phyloP scores from a whole-genome alignment of 257 asterid species.

The Solanum clarkiae region DNA sequence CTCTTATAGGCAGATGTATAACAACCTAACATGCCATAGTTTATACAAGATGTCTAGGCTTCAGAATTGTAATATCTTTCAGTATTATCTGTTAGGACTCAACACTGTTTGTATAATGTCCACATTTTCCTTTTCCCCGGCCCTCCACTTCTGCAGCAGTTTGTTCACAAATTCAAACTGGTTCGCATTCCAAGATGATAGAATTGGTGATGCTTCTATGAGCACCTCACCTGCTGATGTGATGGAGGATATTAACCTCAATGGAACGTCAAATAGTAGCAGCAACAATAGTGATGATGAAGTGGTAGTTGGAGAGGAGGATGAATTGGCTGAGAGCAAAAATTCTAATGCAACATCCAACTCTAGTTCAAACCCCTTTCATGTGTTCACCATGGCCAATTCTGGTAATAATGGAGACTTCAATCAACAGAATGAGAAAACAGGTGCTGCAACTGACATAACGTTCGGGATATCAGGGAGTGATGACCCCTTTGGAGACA shows the following conservation, averaged over 20 bases:
- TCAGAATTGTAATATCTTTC: neutral
- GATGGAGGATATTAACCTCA: conserved; percentile 48
- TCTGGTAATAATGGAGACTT: conserved; percentile 11
- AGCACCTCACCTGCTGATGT: conserved; percentile 49
- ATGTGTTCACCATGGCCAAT: conserved; percentile 14
- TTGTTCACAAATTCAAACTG: conserved; percentile 98
- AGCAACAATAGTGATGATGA: conserved; percentile 66
- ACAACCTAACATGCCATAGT: neutral
- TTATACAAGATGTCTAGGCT: neutral
- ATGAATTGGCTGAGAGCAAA: conserved; percentile 42
- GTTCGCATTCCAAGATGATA: conserved; percentile 95
- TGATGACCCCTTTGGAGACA: conserved; percentile 66
- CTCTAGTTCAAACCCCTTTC: conserved; percentile 11
- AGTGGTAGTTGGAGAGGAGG: conserved; percentile 87
- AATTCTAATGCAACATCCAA: conserved; percentile 23
- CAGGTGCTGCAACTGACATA: conserved; percentile 27
- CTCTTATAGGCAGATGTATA: neutral
- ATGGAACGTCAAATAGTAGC: conserved; percentile 40
- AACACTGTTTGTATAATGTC: neutral
- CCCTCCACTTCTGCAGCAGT: conserved; percentile 33
- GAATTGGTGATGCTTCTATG: conserved; percentile 31
- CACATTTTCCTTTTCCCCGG: neutral
- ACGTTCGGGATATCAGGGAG: conserved; percentile 54
- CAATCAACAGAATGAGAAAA: conserved; percentile 13
- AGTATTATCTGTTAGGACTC: neutral